phyloP scores from a whole-genome alignment of 306 rosid species.

The Pueraria montana region DNA sequence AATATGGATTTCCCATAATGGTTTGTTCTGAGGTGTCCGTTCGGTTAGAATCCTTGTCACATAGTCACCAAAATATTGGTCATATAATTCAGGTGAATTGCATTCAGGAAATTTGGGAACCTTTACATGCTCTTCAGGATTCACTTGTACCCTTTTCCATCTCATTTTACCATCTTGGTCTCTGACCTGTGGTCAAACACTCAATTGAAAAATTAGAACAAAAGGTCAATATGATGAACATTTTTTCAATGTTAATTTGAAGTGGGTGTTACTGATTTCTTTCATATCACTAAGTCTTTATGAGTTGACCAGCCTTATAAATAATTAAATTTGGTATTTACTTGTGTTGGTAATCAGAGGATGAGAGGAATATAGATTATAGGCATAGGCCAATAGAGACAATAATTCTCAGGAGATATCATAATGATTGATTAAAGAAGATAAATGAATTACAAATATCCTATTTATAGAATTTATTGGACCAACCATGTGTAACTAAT shows the following conservation, averaged over 20 bases:
- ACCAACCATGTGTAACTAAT: too few species aligned
- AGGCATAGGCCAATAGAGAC: too few species aligned
- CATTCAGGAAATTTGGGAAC: constrained; percentile 52
- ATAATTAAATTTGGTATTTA: too few species aligned
- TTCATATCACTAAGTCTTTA: not conserved
- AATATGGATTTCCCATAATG: constrained; percentile 68
- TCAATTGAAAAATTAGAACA: not conserved
- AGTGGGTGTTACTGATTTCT: not conserved
- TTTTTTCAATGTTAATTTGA: not conserved
- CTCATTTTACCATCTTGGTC: constrained; percentile 47
- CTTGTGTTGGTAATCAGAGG: too few species aligned
- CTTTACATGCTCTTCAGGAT: constrained; percentile 61
- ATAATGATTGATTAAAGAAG: too few species aligned
- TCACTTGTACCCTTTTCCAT: constrained; percentile 64
- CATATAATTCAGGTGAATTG: constrained; percentile 52
- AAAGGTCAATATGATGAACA: not conserved
- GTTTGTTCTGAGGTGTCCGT: constrained; percentile 51
- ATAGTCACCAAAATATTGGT: constrained; percentile 54
- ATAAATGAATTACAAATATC: too few species aligned
- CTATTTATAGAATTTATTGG: too few species aligned
- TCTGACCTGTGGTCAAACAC: constrained; percentile 44
- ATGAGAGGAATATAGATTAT: too few species aligned
- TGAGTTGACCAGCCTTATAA: not conserved
- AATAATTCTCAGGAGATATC: too few species aligned
- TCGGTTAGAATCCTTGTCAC: constrained; percentile 43